Evolutionary conservation across 257 asterid species (phyloP).

Genomic region (Solanum chmielewskii): DNA sequence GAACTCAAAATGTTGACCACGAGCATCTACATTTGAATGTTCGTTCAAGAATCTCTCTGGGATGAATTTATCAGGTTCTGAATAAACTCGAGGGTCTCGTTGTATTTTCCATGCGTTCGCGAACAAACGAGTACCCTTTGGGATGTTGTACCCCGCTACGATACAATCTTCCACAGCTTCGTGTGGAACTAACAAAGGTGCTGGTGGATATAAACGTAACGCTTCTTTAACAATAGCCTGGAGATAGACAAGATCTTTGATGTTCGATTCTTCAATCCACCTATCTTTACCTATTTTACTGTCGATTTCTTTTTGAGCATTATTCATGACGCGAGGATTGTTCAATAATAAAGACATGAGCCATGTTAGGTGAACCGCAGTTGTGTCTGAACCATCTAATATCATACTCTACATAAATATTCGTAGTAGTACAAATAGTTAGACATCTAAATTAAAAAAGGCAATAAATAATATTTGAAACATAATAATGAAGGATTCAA

Average conservation of each 20-base stretch:
- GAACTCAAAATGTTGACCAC: conserved; percentile 37
- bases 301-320: conserved; percentile 34
- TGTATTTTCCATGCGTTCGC: conserved; percentile 43
- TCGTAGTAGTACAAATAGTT: not conserved
- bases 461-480: no score
- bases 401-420: conserved; percentile 26
- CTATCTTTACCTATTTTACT: conserved; percentile 24
- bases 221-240: conserved; percentile 53
- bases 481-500: no score
- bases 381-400: conserved; percentile 48
- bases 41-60: conserved; percentile 40
- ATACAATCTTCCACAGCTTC: conserved; percentile 25
- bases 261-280: conserved; percentile 42
- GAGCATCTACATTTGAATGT: conserved; percentile 20
- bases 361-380: conserved; percentile 39
- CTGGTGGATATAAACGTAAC: conserved; percentile 42
- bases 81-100: conserved; percentile 36
- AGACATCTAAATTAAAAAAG: not conserved
- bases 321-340: conserved; percentile 12
- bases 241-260: conserved; percentile 29
- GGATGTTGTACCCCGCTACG: conserved; percentile 20
- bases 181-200: conserved; percentile 32
- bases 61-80: conserved; percentile 24
- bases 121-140: conserved; percentile 32
- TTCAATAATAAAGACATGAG: conserved; percentile 24